Base-by-base conservation (phyloP, 306 rosid genomes). In the Inga oerstediana region DNA sequence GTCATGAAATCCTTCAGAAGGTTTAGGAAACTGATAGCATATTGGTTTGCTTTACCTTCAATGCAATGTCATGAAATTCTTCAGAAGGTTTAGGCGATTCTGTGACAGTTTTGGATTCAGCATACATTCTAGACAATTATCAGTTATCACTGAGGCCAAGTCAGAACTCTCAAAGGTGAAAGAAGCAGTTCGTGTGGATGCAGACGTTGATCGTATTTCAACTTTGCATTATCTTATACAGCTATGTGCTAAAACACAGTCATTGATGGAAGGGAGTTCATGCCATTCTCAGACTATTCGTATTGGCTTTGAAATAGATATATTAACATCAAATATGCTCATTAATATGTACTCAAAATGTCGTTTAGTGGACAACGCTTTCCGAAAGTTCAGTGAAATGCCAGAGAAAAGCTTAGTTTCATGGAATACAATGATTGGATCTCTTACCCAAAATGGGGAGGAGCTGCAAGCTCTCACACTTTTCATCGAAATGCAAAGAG, bases 341-440 rank as follows among this genome's bases (percentile, higher is more conserved):
- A 89, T 96, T 34, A 91, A 92, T 46, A 72, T 91, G 98, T 93
- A 91, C 82, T 86, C 93, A 1, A 95, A 95, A 85, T 93, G 94
- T 48, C 88, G 92, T 22, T 87, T 83, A 32, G 81, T 84, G 76
- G 74, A 81, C 13, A 46, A 74, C 80, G 98, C 98, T 61, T 89
- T 84, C 61, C 85, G 81, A 72, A 80, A 83, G 48, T 93, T 96
- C 70, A 83, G 87, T 59, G 91, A 90, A 83, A 93, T 96, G 97
- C 87, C 93, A 5, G 74, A 85, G 66, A 84, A 89, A 86, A 96
- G 97, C 79, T 83, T 93, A 66, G 98, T 90, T 62, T 92, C 94
- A 7, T 93, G 99, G 97, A 93, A 87, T 71, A 92, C 98, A 8
- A 86, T 92, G 92, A 92, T 96, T 78, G 97, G 92, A 77, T 87